These are phyloP conservation scores for Pleurotus citrinopileatus DNA, from an alignment of 768 basidiomycete species.

Conservation along the genomic window DNA sequence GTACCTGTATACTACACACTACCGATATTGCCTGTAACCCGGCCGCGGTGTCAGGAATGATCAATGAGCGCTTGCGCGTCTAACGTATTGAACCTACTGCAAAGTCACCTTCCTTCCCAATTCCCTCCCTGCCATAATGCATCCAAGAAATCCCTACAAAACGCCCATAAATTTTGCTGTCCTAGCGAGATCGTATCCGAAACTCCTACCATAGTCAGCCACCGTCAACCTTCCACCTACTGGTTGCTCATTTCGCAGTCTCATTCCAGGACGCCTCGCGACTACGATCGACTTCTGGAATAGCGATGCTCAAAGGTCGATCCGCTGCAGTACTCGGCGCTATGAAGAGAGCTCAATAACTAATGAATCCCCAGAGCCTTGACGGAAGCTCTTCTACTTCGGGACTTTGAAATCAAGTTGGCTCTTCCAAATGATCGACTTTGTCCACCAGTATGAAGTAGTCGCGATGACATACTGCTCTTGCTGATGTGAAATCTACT, in stretches of 20 bases:
- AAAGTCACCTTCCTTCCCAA: too few relatives aligned
- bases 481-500: neutral
- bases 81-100: too few relatives aligned
- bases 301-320: slow-evolving; percentile 65
- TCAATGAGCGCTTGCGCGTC: too few relatives aligned
- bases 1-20: too few relatives aligned
- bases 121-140: too few relatives aligned
- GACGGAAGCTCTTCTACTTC: slow-evolving; percentile 72
- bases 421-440: slow-evolving; percentile 67
- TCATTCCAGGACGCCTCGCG: slow-evolving; percentile 20
- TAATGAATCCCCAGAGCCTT: slow-evolving; percentile 25
- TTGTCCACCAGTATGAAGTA: slow-evolving; percentile 75
- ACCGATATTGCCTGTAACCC: too few relatives aligned
- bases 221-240: neutral
- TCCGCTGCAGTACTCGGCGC: neutral
- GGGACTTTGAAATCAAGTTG: slow-evolving; percentile 69
- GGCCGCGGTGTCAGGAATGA: too few relatives aligned
- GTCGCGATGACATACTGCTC: slow-evolving; percentile 6
- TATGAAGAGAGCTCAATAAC: too few relatives aligned
- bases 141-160: slow-evolving; percentile 38
- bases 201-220: slow-evolving; percentile 53
- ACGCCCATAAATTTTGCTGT: slow-evolving; percentile 50
- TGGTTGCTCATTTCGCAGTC: slow-evolving; percentile 16
- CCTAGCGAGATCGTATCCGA: slow-evolving; percentile 56
- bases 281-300: slow-evolving; percentile 74